Base-by-base conservation (phyloP, 2,329 filamentous ascomycete species). In the Diaporthe vaccinii region DNA sequence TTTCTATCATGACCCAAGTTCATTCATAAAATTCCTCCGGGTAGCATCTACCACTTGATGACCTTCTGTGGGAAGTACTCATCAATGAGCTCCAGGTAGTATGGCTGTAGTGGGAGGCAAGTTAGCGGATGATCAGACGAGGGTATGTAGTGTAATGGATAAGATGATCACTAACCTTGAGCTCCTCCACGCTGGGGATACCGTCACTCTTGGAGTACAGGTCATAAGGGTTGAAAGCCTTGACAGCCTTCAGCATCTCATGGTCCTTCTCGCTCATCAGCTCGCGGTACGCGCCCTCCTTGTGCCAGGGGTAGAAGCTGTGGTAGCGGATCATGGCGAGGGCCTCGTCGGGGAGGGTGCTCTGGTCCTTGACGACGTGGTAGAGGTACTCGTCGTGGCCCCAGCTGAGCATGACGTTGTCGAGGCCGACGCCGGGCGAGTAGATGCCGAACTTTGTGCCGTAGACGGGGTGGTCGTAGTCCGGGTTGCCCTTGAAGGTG, bases 241-340 rank as follows among this genome's bases (percentile, higher is more conserved):
- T 90, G 68, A 97, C 95, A 12, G 95, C 95, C 81, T 91, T 90
- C 79, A 97, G 86, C 92, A 97, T 95, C 80, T 89, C 89, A 83
- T 93, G 86, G 80, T 98, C 95, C 82, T 95, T 93, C 76, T 93
- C 91, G 82, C 93, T 90, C 95, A 98, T 98, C 83, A 98, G 90
- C 84, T 95, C 91, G 76, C 85, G 84, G 85, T 98, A 98, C 9
- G 94, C 95, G 73, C 93, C 93, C 83, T 93, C 92, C 76, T 89
- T 91, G 85, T 98, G 95, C 95, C 95, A 98, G 22, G 95, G 93
- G 85, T 98, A 98, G 86, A 98, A 98, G 8, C 92, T 95, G 86
- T 98, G 95, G 85, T 97, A 98, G 74, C 95, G 89, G 83, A 98
- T 97, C 94, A 98, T 98, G 76, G 95, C 95, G 15, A 98, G 89